Evolutionary conservation across 2,329 filamentous ascomycete genomes (phyloP).

Genomic region (Penicillium sp.): DNA sequence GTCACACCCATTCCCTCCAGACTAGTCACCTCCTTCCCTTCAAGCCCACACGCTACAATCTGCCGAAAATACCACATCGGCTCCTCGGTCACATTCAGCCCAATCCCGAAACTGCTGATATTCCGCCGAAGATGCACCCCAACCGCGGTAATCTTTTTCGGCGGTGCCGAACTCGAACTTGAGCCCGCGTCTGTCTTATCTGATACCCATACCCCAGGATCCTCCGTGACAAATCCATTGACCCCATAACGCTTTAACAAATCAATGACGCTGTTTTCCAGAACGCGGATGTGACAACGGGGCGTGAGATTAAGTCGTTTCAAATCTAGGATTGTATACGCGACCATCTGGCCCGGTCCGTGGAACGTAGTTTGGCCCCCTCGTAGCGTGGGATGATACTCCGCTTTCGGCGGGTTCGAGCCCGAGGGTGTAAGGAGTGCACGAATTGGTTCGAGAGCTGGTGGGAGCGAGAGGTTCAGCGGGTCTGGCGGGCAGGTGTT

Average conservation of each 20-base stretch:
- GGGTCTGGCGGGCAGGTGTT: slow-evolving; percentile 37
- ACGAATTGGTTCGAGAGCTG: slow-evolving; percentile 43
- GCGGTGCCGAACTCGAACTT: slow-evolving; percentile 18
- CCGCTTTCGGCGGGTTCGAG: slow-evolving; percentile 51
- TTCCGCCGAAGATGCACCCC: slow-evolving; percentile 89
- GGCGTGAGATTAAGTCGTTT: slow-evolving; percentile 69
- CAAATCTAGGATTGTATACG: slow-evolving; percentile 91
- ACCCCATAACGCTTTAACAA: slow-evolving; percentile 66
- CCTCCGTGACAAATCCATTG: slow-evolving; percentile 64
- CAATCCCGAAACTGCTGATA: slow-evolving; percentile 82
- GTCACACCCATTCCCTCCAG: slow-evolving; percentile 59
- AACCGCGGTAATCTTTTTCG: slow-evolving; percentile 79
- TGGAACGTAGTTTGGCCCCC: slow-evolving; percentile 95
- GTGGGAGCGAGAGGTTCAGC: slow-evolving; percentile 46
- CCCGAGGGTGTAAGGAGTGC: slow-evolving; percentile 34
- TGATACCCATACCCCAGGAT: slow-evolving; percentile 82
- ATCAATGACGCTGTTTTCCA: slow-evolving; percentile 76
- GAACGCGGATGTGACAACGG: slow-evolving; percentile 73
- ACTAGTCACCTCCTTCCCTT: slow-evolving; percentile 78
- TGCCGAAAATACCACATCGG: slow-evolving; percentile 70
- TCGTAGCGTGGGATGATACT: slow-evolving; percentile 72
- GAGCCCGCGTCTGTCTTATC: slow-evolving; percentile 8
- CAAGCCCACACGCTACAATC: slow-evolving; percentile 88
- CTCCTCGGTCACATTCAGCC: slow-evolving; percentile 58
- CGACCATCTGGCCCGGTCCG: slow-evolving; percentile 86